Conservation (phyloP, 1,139 yeast genomes). For the Groenewaldozyma sp. region DNA sequence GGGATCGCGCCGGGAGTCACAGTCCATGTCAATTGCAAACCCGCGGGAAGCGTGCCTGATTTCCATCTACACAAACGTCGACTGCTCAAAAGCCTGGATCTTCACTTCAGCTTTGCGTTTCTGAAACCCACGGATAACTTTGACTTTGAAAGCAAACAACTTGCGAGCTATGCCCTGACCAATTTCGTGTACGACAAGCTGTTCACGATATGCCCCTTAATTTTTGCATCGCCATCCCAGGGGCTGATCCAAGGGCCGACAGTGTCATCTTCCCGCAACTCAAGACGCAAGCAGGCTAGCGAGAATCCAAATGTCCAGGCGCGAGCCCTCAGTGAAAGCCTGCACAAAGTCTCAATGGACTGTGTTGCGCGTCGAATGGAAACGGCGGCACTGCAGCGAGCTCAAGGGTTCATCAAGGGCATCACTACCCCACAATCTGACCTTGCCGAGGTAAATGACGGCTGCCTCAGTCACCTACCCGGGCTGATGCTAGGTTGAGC, state of each 20-base stretch:
- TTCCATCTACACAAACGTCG: not conserved
- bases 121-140: not conserved
- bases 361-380: not conserved
- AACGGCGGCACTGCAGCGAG: not conserved
- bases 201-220: conserved; percentile 7
- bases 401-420: no score
- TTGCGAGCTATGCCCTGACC: conserved; percentile 10
- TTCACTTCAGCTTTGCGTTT: not conserved
- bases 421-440: no score
- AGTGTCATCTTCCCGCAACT: no score
- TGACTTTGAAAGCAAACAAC: conserved; percentile 3
- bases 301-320: no score
- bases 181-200: conserved; percentile 8
- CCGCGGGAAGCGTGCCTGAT: no score
- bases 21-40: no score
- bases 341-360: not conserved
- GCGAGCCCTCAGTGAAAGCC: not conserved
- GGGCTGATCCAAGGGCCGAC: not conserved
- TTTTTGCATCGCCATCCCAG: conserved; percentile 5
- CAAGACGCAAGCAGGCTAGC: no score
- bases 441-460: no score
- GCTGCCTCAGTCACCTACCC: no score
- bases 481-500: no score
- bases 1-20: no score
- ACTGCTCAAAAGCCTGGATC: not conserved